These are phyloP conservation scores for Bryopsis sp. DNA, from an alignment of 139 green algal species.

Conservation along the genomic window DNA sequence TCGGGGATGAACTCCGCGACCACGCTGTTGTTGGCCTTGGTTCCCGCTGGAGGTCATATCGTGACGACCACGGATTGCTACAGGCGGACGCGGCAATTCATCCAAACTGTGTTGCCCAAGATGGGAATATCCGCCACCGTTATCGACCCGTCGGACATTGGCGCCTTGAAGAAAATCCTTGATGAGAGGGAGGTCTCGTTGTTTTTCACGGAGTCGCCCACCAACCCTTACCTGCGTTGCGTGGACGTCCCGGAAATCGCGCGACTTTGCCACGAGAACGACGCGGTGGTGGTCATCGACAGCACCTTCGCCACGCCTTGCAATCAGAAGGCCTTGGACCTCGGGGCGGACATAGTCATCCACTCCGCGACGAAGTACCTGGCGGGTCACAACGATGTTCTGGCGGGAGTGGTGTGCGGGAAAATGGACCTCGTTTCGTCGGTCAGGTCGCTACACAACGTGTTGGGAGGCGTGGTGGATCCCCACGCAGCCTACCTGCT, in stretches of 20 bases:
- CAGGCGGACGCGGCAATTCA: slow-evolving; percentile 95
- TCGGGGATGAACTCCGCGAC: slow-evolving; percentile 95
- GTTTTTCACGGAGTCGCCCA: slow-evolving; percentile 98
- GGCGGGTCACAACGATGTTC: slow-evolving; percentile 96
- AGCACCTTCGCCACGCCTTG: slow-evolving; percentile 93
- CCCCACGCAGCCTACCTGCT: slow-evolving; percentile 93
- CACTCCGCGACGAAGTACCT: slow-evolving; percentile 98
- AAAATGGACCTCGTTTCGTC: slow-evolving; percentile 61
- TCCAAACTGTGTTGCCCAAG: slow-evolving; percentile 94
- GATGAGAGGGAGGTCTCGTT: slow-evolving; percentile 62
- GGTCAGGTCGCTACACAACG: slow-evolving; percentile 89
- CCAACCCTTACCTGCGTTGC: slow-evolving; percentile 98
- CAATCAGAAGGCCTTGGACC: slow-evolving; percentile 68
- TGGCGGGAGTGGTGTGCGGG: slow-evolving; percentile 81
- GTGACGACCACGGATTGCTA: slow-evolving; percentile 99
- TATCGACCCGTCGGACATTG: slow-evolving; percentile 90
- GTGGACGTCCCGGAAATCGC: slow-evolving; percentile 85
- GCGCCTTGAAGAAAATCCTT: slow-evolving; percentile 57
- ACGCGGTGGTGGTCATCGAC: slow-evolving; percentile 86
- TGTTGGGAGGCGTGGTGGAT: slow-evolving; percentile 95
- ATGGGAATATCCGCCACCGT: slow-evolving; percentile 93
- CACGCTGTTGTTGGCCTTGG: slow-evolving; percentile 98
- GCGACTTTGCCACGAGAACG: slow-evolving; percentile 55
- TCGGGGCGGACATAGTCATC: slow-evolving; percentile 96
- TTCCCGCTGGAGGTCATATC: slow-evolving; percentile 92